A percentile compares a stretch with the other conserved stretches of the same genome.
Conservation (phyloP, 2,329 filamentous ascomycete species). For the Exserohilum turcica region DNA sequence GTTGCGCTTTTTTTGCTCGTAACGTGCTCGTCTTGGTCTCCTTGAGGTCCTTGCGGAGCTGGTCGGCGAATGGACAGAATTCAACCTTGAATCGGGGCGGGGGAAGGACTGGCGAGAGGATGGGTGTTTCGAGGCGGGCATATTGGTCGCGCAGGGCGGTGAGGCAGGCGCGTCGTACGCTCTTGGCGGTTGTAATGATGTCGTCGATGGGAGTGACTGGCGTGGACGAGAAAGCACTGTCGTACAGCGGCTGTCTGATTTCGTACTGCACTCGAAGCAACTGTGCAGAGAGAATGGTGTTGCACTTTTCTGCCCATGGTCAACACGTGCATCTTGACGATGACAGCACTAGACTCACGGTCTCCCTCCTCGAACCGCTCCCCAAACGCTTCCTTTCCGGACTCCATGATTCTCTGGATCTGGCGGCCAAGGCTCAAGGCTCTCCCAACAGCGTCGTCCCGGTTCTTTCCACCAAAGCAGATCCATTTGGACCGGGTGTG, state of each 20-base stretch:
- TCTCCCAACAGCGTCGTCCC: slow-evolving; percentile 36
- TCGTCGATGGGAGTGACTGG: slow-evolving; percentile 33
- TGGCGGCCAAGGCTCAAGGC: slow-evolving; percentile 35
- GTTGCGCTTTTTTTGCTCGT: slow-evolving; percentile 33
- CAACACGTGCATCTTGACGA: slow-evolving; percentile 10
- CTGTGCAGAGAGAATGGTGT: slow-evolving; percentile 39
- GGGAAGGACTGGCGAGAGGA: slow-evolving; percentile 31
- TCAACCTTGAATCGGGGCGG: slow-evolving; percentile 43
- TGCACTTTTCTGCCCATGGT: slow-evolving; percentile 35
- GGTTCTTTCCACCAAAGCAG: slow-evolving; percentile 29
- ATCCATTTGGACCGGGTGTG: slow-evolving; percentile 32
- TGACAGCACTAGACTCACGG: slow-evolving; percentile 21
- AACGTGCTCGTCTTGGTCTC: slow-evolving; percentile 24
- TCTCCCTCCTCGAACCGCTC: slow-evolving; percentile 41
- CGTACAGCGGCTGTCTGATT: slow-evolving; percentile 37
- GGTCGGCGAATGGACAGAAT: slow-evolving; percentile 40
- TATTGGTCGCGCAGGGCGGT: slow-evolving; percentile 38
- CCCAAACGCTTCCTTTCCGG: slow-evolving; percentile 35
- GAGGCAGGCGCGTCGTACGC: slow-evolving; percentile 40
- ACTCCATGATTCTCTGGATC: slow-evolving; percentile 34
- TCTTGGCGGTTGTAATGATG: slow-evolving; percentile 38
- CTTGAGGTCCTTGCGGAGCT: slow-evolving; percentile 34
- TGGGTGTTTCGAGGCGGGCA: slow-evolving; percentile 29
- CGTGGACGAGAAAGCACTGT: slow-evolving; percentile 31
- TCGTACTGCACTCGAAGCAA: slow-evolving; percentile 43